Evolutionary conservation across 768 basidiomycete species (phyloP).

Genomic region (Serendipita sp.): DNA sequence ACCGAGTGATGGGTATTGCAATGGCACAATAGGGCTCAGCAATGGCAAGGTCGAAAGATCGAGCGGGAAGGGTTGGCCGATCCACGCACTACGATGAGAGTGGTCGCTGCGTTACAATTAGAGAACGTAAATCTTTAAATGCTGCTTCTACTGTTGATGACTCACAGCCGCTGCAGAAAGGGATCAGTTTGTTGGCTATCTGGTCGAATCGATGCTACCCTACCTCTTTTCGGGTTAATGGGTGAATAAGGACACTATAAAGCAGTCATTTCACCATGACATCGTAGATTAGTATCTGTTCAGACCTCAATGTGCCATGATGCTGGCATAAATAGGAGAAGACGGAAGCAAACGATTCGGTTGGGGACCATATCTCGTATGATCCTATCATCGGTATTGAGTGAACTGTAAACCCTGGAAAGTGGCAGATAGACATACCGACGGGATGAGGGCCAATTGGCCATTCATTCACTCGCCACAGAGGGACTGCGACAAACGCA

Average conservation of each 20-base stretch:
- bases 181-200: not conserved
- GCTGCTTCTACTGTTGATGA: not conserved
- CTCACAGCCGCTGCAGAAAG: constrained; percentile 31
- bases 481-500: constrained; percentile 64
- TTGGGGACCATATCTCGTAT: constrained; percentile 71
- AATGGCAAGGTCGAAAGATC: constrained; percentile 42
- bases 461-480: constrained; percentile 49
- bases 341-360: constrained; percentile 54
- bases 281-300: not conserved
- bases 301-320: constrained; percentile 45
- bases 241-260: constrained; percentile 59
- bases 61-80: constrained; percentile 53
- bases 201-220: constrained; percentile 11
- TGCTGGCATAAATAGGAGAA: constrained; percentile 61
- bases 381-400: constrained; percentile 32
- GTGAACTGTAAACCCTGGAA: not conserved
- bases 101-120: constrained; percentile 37
- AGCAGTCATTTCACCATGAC: not conserved
- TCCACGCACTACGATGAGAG: constrained; percentile 52
- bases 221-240: constrained; percentile 55
- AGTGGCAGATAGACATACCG: constrained; percentile 29
- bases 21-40: constrained; percentile 34
- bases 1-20: constrained; percentile 56
- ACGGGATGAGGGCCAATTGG: constrained; percentile 66
- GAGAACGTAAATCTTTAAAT: not conserved